Evolutionary conservation across 2,329 filamentous ascomycete genomes (phyloP), one percentile per base, ranked within the genome.

Genomic region (Fusarium robinianum): DNA sequence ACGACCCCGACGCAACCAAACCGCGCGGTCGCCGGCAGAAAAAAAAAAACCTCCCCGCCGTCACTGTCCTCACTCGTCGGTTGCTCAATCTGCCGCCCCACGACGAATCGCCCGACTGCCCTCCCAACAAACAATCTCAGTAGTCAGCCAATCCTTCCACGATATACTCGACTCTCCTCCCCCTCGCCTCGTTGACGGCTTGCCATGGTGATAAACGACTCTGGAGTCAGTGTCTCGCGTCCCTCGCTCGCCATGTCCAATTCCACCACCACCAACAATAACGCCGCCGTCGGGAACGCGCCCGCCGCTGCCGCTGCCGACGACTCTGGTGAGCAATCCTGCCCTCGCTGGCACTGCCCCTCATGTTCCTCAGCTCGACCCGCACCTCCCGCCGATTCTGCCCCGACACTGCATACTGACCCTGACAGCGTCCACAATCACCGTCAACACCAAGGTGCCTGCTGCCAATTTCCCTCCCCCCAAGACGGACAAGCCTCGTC

Each of bases 401-500:
- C 35, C 31, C 46, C 56, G 51, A 55, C 54, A 51, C 48, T 53
- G 45, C 53, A 59, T 58, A 56, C 64, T 68, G 57, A 67, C 64
- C 41, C 48, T 55, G 27, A 48, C 57, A 75, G 76, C 71, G 41
- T 74, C 75, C 17, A 74, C 75, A 24, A 77, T 78, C 37, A 77
- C 75, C 34, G 75, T 78, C 53, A 78, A 76, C 55, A 76, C 75
- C 52, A 71, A 68, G 48, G 52, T 63, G 34, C 66, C 68, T 29
- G 57, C 66, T 21, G 60, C 67, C 59, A 69, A 66, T 53, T 87
- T 88, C 55, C 88, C 88, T 58, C 87, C 88, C 26, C 87, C 92
- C 35, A 99, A 97, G 75, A 96, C 90, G 53, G 94, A 99, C 72
- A 99, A 97, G 75, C 94, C 94, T 43, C 83, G 92, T 54, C 94